phyloP scores from a whole-genome alignment of 1,139 yeast species.

The Hemisphaericaspora subhashii region DNA sequence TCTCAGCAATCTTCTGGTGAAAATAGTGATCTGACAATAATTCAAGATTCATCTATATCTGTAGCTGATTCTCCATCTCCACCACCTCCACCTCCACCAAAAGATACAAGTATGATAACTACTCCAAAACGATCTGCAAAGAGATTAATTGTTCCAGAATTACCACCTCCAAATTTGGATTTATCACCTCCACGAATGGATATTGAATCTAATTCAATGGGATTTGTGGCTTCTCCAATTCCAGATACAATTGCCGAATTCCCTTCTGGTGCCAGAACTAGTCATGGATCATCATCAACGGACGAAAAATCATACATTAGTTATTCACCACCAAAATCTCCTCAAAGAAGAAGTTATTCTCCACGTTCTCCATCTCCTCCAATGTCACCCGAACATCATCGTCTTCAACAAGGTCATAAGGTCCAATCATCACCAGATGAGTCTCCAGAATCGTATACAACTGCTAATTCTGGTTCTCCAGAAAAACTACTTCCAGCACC shows the following conservation, averaged over 20 bases:
- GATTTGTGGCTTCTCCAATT: neutral
- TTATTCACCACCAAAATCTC: neutral
- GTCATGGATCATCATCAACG: neutral
- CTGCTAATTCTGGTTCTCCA: neutral
- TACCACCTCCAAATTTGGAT: neutral
- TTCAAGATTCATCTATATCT: too few species aligned
- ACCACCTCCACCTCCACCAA: neutral
- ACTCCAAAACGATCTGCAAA: neutral
- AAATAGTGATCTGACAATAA: too few species aligned
- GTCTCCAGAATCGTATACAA: neutral
- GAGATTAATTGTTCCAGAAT: neutral
- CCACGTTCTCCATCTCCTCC: neutral
- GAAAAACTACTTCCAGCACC: neutral
- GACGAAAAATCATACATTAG: neutral
- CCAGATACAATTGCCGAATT: neutral
- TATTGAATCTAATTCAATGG: slow-evolving; percentile 3
- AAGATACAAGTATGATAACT: neutral
- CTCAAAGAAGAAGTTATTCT: neutral
- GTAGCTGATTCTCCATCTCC: neutral
- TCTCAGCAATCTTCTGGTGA: neutral
- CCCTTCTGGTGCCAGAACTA: neutral
- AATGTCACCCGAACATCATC: neutral
- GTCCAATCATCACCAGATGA: neutral
- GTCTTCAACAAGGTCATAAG: neutral
- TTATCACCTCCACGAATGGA: neutral